Evolutionary conservation across 805 yeast species (phyloP), one percentile per base, ranked within the genome.

Genomic region (Candida chilensis): DNA sequence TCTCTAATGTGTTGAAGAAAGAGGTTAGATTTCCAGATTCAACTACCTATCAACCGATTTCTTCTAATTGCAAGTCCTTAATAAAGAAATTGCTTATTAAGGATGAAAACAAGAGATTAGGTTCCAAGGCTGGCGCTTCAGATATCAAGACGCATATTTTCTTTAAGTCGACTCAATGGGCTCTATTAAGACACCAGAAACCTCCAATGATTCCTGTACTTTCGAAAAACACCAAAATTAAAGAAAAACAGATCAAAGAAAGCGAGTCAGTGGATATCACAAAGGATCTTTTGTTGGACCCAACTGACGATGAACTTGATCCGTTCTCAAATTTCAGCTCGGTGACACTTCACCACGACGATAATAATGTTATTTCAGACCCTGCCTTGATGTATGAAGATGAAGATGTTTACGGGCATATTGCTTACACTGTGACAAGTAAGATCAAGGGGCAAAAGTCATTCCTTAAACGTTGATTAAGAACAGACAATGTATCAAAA

Each of bases 181-280:
- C 98, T 0, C 64, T 92, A 35, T 60, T 92, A 34, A 71, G 98
- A 43, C 84, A 92, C 52, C 92, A 81, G 49, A 80, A 81, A 35
- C 97, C 99, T 1, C 99, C 99, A 11, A 78, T 92, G 78, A 78
- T 92, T 12, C 99, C 99, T 0, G 81, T 81, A 0, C 66, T 86
- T 27, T 57, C 64, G 11, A 59, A 27, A 11, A 26, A n/a, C 11
- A 50, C 44, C 28, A 13, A 34, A 2, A 35, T 32, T 20, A 34
- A 35, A 24, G 32, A 32, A 21, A 32, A 44, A 12, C 25, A 34
- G 17, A 29, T 50, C 28, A 44, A 44, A 33, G 57, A 47, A 24
- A 46, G 51, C 19, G 42, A 46, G 26, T 41, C 52, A 20, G 37
- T 48, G 10, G 60, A 57, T 24, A 45, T 60, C 29, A 49, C 54